Evolutionary conservation across 2,329 filamentous ascomycete species (phyloP), one percentile per base, ranked within the genome.

Genomic region (Corniculantispora saksenae): DNA sequence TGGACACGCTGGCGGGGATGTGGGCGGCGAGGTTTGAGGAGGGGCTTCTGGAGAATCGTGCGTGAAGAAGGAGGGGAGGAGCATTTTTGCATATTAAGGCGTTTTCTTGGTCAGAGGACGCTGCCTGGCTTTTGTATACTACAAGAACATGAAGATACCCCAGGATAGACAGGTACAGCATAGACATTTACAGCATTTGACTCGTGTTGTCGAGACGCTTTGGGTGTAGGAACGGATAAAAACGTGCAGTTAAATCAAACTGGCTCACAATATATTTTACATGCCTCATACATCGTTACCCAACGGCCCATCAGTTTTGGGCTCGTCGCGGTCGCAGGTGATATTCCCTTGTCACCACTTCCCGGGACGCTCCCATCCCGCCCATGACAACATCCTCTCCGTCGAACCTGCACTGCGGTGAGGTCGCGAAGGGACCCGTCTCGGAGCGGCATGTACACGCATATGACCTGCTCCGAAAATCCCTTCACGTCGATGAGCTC

Each of bases 1-100:
- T 75, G 57, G 64, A 68, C 12, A 63, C 60, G 6, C 19, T 79
- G 38, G 77, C 77, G 6, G 66, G 50, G n/a, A 67, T 63, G 19
- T 79, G 77, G 77, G 77, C 74, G 5, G 63, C 15, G 15, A 66
- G 76, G 15, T 78, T 79, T 58, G 76, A 78, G 35, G 69, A 78
- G 40, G 76, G 76, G 1, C 27, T 79, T 56, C 15, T 67, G 21
- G 19, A 29, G 45, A 32, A 47, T 17, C 25, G 47, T 17, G 45
- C 2, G 23, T 48, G 27, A 23, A 13, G 3, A 38, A 12, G 15
- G 12, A n/a, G 27, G 47, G 25, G 25, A 10, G 43, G 2, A n/a
- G 7, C 6, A 3, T 10, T 23, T 23, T 50, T 50, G 47, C 47
- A 50, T 51, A 17, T n/a, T n/a, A 5, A 25, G 25, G 48, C 48